Evolutionary conservation across 441 rosid genomes (phyloP).

Genomic region (Pelargonium fulgidum): DNA sequence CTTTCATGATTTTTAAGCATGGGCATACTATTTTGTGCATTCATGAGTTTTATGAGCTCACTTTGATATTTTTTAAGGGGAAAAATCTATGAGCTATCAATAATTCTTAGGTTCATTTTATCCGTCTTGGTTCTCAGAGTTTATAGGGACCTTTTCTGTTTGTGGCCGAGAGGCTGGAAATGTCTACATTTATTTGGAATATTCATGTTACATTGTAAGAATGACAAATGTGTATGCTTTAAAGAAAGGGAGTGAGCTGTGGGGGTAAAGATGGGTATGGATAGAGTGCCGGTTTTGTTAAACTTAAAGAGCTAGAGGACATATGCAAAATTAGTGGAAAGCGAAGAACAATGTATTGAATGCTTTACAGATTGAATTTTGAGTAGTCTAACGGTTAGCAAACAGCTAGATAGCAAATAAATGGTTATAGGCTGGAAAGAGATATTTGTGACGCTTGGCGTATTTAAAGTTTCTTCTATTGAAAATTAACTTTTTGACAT

Average conservation of each 20-base stretch:
- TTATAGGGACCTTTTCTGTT: not conserved
- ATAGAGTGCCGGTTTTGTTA: too few species aligned
- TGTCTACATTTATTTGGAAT: not conserved
- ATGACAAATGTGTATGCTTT: not conserved
- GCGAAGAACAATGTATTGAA: not conserved
- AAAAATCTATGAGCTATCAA: not conserved
- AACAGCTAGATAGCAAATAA: too few species aligned
- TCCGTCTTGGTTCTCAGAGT: not conserved
- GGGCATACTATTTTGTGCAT: not conserved
- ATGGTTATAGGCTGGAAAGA: not conserved
- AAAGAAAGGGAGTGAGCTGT: not conserved
- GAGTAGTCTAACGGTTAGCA: not conserved
- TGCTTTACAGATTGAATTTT: not conserved
- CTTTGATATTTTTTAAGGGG: not conserved
- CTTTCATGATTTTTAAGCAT: not conserved
- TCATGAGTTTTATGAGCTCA: not conserved
- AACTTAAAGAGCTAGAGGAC: too few species aligned
- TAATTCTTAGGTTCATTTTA: not conserved
- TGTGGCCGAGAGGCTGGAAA: not conserved
- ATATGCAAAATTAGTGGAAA: too few species aligned
- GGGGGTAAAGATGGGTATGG: not conserved
- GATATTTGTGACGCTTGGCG: not conserved
- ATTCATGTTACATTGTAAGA: not conserved
- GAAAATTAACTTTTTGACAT: conserved; percentile 11
- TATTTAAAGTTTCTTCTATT: not conserved